Evolutionary conservation across 148 eudicot species (phyloP).

Genomic region (Rhododendron ferrugineum): DNA sequence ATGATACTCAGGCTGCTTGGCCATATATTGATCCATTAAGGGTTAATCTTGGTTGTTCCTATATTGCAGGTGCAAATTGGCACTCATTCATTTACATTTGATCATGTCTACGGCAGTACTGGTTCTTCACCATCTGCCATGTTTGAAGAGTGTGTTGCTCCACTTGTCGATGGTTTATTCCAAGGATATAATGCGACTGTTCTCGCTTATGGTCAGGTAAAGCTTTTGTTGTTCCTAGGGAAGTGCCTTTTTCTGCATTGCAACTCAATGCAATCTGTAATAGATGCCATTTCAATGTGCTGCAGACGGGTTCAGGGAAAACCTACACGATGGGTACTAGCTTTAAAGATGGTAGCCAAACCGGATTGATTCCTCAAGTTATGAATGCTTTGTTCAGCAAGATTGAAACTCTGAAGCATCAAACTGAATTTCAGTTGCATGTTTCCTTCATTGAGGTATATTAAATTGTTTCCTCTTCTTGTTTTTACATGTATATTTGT

Average conservation of each 20-base stretch:
- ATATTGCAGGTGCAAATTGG: constrained; percentile 82
- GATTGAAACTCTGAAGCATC: constrained; percentile 67
- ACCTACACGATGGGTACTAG: constrained; percentile 98
- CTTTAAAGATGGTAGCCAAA: constrained; percentile 62
- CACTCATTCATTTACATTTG: constrained; percentile 94
- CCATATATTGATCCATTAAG: not conserved
- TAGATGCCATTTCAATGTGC: constrained; percentile 19
- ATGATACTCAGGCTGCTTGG: not conserved
- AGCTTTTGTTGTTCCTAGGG: not conserved
- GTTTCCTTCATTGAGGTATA: constrained; percentile 97
- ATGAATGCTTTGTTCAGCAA: constrained; percentile 77
- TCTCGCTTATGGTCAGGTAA: constrained; percentile 98
- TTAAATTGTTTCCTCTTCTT: constrained; percentile 7
- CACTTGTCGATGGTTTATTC: constrained; percentile 91
- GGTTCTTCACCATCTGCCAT: constrained; percentile 68
- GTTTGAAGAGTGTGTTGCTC: constrained; percentile 94
- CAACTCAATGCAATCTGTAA: not conserved
- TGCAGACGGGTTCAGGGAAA: constrained; percentile 99
- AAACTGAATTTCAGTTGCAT: constrained; percentile 79
- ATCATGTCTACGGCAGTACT: constrained; percentile 88
- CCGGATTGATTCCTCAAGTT: constrained; percentile 84
- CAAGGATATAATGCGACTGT: constrained; percentile 99
- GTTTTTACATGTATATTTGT: not conserved
- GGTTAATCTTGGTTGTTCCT: constrained; percentile 8
- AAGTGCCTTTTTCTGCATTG: not conserved